A percentile compares a stretch with the other conserved stretches of the same genome.
Evolutionary conservation across 75 land plant genomes (phyloP).

Genomic region (Selaginella tamariscina): DNA sequence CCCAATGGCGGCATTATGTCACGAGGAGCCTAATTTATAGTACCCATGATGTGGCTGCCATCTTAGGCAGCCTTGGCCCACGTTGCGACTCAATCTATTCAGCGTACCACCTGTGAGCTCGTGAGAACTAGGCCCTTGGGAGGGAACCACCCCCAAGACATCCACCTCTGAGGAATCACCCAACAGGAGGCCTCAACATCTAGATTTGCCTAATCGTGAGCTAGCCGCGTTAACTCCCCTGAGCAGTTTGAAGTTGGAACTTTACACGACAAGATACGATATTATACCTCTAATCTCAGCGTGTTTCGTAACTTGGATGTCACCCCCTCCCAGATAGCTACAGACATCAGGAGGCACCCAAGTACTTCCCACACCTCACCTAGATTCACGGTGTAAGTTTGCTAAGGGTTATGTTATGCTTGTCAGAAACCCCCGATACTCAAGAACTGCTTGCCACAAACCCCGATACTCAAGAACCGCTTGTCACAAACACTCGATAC

Average conservation of each 20-base stretch:
- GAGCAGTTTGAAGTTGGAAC: not conserved
- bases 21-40: not conserved
- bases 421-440: no score
- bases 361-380: not conserved
- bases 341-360: not conserved
- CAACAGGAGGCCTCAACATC: not conserved
- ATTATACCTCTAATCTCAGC: not conserved
- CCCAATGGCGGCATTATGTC: not conserved
- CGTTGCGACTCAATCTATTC: not conserved
- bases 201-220: not conserved
- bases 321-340: not conserved
- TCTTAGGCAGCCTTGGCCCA: not conserved
- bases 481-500: no score
- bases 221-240: not conserved
- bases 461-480: no score
- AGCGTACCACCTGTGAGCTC: not conserved
- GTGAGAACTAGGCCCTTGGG: not conserved
- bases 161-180: conserved; percentile 3
- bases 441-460: no score
- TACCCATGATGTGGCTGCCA: not conserved
- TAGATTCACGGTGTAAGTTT: not conserved
- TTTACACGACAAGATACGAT: not conserved
- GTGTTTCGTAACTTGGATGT: not conserved
- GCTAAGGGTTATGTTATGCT: no score
- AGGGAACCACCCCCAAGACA: not conserved